Percentiles rank a stretch among this genome's conserved stretches.
Evolutionary conservation across 352 stramenopile species (phyloP).

Genomic region (Globisporangium paroecandrum): DNA sequence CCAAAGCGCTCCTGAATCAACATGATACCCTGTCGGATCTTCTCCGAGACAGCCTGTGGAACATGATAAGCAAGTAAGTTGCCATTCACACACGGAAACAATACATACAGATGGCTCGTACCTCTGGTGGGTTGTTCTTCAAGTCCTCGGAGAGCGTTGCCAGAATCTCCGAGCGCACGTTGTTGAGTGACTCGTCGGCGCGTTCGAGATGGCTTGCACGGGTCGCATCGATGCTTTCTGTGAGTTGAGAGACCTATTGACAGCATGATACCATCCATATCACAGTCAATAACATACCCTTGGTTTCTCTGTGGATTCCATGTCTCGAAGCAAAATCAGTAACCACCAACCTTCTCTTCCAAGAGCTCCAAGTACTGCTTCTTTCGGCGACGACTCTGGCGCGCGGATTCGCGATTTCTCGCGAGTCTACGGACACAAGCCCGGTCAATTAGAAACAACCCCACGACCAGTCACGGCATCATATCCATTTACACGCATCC

Average conservation of each 20-base stretch:
- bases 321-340: neutral
- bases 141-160: conserved; percentile 61
- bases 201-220: conserved; percentile 71
- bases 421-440: conserved; percentile 36
- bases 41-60: conserved; percentile 43
- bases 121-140: conserved; percentile 59
- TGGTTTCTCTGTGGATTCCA: neutral
- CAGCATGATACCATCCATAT: neutral
- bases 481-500: neutral
- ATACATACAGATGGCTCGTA: conserved; percentile 12
- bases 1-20: conserved; percentile 82
- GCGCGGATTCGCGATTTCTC: conserved; percentile 84
- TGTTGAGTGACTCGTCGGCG: conserved; percentile 73
- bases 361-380: conserved; percentile 88
- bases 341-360: conserved; percentile 70
- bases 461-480: neutral
- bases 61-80: neutral
- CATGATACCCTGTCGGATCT: conserved; percentile 76
- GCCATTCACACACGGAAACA: neutral
- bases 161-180: conserved; percentile 77
- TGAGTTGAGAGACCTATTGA: conserved; percentile 78
- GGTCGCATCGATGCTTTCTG: conserved; percentile 81
- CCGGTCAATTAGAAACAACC: neutral
- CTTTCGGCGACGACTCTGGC: conserved; percentile 85
- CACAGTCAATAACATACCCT: neutral